Conservation (phyloP, 2,329 filamentous ascomycete genomes). For the Phyllosticta citriasiana region DNA sequence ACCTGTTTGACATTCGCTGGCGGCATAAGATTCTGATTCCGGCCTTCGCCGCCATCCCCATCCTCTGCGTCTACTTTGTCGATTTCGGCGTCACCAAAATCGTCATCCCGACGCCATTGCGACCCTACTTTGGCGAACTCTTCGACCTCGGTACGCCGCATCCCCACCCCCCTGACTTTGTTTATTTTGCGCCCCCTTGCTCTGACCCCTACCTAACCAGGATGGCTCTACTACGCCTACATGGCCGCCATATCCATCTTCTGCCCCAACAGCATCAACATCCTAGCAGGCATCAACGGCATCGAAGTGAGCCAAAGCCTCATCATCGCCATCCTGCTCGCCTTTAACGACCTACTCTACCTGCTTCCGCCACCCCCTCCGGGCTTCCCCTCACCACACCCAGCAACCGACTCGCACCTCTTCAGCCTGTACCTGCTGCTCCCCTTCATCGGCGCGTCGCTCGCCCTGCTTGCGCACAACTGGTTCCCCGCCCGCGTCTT, state of each 20-base stretch:
- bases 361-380: slow-evolving; percentile 54
- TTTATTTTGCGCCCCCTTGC: not conserved
- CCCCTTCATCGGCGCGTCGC: slow-evolving; percentile 85
- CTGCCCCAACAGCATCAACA: slow-evolving; percentile 98
- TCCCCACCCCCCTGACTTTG: not conserved
- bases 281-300: slow-evolving; percentile 97
- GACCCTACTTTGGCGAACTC: slow-evolving; percentile 73
- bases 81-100: slow-evolving; percentile 96
- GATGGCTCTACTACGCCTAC: slow-evolving; percentile 74
- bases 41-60: slow-evolving; percentile 82
- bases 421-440: slow-evolving; percentile 93
- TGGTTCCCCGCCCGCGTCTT: slow-evolving; percentile 95
- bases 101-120: slow-evolving; percentile 77
- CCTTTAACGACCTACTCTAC: slow-evolving; percentile 82
- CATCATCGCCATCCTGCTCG: slow-evolving; percentile 74
- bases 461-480: slow-evolving; percentile 81
- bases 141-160: slow-evolving; percentile 55
- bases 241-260: slow-evolving; percentile 97
- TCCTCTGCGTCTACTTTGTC: slow-evolving; percentile 95
- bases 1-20: slow-evolving; percentile 97
- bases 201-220: slow-evolving; percentile 15
- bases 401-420: slow-evolving; percentile 87
- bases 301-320: slow-evolving; percentile 94
- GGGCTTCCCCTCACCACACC: slow-evolving; percentile 62
- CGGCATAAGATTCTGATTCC: slow-evolving; percentile 98